Evolutionary conservation across 352 stramenopile genomes (phyloP), one percentile per base, ranked within the genome.

Genomic region (Globisporangium paddicum): DNA sequence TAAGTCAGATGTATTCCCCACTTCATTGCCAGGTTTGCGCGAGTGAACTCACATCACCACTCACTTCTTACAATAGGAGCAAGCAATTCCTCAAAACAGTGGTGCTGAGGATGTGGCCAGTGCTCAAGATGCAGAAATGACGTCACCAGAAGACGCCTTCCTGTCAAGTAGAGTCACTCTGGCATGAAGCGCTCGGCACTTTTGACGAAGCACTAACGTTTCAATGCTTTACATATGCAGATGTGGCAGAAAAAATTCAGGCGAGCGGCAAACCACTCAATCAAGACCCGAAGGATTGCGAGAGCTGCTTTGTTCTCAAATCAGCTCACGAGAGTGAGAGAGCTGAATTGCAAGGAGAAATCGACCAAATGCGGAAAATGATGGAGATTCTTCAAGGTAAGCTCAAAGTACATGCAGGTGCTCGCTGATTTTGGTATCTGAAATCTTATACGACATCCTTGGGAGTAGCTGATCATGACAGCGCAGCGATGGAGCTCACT

Each of bases 401-500:
- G 30, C 9, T 55, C 25, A 35, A 3, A 3, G 19, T 21, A 2
- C 14, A 5, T 7, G 23, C 21, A 40, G 6, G 35, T 28, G 25
- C 13, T 21, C 7, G n/a, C 10, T 32, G 14, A 0, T 57, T 38
- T 19, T 35, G 10, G 30, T 1, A 38, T 40, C 48, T 8, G 30
- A 37, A 32, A 26, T 0, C 1, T 59, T 23, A 25, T 5, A 37
- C 8, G 8, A 2, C 8, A 28, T 14, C 52, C 63, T 25, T 16
- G 23, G 6, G 50, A 45, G 2, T 14, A 86, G 75, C 64, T 3
- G 69, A 80, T 38, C 62, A 72, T 42, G 55, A 72, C 32, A 41
- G 40, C 42, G 59, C 81, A 45, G 47, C 60, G 7, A 25, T 14
- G 19, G 67, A 74, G 8, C 56, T 80, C 34, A 23, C 41, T 3